Evolutionary conservation across 306 rosid genomes (phyloP).

Genomic region (Oxytropis ochrocephala): DNA sequence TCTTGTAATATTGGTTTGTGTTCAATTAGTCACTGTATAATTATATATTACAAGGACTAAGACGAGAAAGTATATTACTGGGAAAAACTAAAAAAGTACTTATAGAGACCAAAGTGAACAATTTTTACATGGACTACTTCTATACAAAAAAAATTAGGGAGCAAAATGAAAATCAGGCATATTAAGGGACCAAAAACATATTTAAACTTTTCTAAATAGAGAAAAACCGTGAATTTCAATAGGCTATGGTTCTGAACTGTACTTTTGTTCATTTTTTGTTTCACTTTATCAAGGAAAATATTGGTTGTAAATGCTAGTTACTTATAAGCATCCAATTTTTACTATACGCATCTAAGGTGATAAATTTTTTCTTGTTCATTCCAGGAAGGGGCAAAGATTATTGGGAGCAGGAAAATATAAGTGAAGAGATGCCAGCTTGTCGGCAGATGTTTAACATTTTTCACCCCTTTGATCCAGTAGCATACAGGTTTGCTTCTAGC

Average conservation of each 20-base stretch:
- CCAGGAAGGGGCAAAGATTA: slow-evolving; percentile 85
- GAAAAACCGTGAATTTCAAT: background rate
- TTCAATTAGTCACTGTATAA: no score
- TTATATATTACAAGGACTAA: no score
- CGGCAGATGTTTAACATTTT: slow-evolving; percentile 91
- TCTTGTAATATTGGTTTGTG: no score
- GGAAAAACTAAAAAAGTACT: no score
- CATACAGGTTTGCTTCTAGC: slow-evolving; percentile 65
- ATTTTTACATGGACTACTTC: no score
- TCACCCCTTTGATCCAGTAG: slow-evolving; percentile 98
- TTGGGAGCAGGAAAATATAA: slow-evolving; percentile 80
- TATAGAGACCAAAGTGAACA: no score
- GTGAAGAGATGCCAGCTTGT: slow-evolving; percentile 93
- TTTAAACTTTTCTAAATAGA: background rate
- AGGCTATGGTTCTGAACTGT: background rate
- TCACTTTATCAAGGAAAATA: background rate
- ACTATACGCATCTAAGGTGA: background rate
- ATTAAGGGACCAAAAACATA: no score
- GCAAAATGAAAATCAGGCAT: no score
- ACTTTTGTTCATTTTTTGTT: background rate
- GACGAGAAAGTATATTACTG: no score
- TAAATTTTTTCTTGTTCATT: slow-evolving; percentile 10
- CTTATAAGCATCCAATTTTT: background rate
- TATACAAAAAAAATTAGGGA: no score
- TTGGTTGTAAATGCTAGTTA: background rate